Percentiles rank a stretch among this genome's conserved stretches.
These are phyloP conservation scores for Triangularia setosa DNA, from an alignment of 2,329 filamentous ascomycete genomes.

Conservation along the genomic window DNA sequence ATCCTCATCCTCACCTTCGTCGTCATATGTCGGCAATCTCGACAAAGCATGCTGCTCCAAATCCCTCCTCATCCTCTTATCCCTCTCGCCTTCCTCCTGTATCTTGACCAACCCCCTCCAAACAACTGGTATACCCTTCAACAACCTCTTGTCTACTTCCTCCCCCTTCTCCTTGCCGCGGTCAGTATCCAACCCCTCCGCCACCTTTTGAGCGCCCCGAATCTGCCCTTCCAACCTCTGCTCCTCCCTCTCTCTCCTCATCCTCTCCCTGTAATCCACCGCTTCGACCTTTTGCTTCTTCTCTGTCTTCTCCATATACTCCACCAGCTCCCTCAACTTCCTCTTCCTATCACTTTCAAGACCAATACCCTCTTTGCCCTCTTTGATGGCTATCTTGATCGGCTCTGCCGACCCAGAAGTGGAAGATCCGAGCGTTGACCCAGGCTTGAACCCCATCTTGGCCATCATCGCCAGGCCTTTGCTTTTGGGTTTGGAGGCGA, in stretches of 20 bases:
- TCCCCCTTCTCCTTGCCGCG: conserved; percentile 18
- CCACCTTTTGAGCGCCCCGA: conserved; percentile 74
- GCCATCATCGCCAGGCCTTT: conserved; percentile 97
- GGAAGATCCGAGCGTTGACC: conserved; percentile 58
- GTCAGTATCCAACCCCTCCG: conserved; percentile 70
- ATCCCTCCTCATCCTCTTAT: conserved; percentile 61
- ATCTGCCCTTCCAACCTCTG: conserved; percentile 66
- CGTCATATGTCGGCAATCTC: conserved; percentile 61
- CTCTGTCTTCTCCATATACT: conserved; percentile 32
- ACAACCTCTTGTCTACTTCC: conserved; percentile 42
- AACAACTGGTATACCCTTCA: conserved; percentile 69
- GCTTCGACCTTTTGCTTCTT: conserved; percentile 49
- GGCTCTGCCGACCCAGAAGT: conserved; percentile 55
- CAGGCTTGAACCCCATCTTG: conserved; percentile 85
- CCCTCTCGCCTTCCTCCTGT: conserved; percentile 66
- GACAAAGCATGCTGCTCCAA: conserved; percentile 59
- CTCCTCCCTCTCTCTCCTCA: conserved; percentile 66
- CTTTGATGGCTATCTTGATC: conserved; percentile 70
- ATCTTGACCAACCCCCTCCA: conserved; percentile 72
- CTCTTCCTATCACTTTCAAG: conserved; percentile 79
- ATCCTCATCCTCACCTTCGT: conserved; percentile 70
- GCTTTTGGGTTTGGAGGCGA: conserved; percentile 53
- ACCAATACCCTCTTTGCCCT: conserved; percentile 78
- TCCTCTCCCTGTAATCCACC: conserved; percentile 68
- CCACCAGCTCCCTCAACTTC: conserved; percentile 62